phyloP scores from a whole-genome alignment of 179 eudicot genomes.

The Amaranthus tricolor region DNA sequence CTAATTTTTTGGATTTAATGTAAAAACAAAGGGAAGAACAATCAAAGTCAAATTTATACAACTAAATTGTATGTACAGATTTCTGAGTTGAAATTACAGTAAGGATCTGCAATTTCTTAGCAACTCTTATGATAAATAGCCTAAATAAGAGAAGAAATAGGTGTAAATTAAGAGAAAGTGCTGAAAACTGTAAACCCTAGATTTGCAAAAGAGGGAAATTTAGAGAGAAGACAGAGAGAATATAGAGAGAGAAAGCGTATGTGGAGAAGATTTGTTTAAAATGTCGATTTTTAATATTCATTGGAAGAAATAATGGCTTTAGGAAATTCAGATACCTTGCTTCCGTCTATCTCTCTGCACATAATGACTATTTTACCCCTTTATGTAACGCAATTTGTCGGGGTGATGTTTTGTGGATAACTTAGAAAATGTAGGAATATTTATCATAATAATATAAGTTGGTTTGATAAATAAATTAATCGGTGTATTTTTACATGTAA shows the following conservation, averaged over 20 bases:
- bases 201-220: background rate
- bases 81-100: conserved; percentile 3
- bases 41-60: conserved; percentile 15
- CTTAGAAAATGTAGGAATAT: background rate
- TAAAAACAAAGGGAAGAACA: conserved; percentile 17
- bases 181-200: conserved; percentile 27
- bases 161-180: conserved; percentile 1
- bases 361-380: too few relatives aligned
- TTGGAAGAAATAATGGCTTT: background rate
- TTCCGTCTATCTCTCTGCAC: background rate
- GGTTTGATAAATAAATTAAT: too few relatives aligned
- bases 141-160: conserved; percentile 11
- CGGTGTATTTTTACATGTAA: background rate
- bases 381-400: too few relatives aligned
- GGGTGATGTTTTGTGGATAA: too few relatives aligned
- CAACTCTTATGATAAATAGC: background rate
- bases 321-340: conserved; percentile 5
- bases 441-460: background rate
- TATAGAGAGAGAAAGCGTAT: too few relatives aligned
- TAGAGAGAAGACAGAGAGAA: background rate
- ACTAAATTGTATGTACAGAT: conserved; percentile 20
- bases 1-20: conserved; percentile 16
- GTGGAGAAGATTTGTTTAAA: conserved; percentile 10
- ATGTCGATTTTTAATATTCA: background rate
- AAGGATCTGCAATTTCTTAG: background rate